Conservation (phyloP, 106 monocot species). For the Xerophyta viscosa region DNA sequence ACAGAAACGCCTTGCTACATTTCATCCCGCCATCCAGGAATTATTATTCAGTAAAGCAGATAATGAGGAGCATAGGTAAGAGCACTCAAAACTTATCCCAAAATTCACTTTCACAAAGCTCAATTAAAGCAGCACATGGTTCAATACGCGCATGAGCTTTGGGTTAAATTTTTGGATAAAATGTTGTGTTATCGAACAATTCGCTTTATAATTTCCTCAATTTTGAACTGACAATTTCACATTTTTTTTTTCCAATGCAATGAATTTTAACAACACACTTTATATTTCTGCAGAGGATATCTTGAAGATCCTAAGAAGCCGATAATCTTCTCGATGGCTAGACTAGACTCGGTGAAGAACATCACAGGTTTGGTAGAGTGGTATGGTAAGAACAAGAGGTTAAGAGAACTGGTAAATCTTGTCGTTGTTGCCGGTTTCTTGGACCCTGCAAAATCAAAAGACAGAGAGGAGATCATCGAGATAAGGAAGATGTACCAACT, state of each 20-base stretch:
- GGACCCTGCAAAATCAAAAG: slow-evolving; percentile 80
- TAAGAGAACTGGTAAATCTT: slow-evolving; percentile 82
- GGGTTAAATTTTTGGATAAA: no score
- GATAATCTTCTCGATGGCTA: slow-evolving; percentile 96
- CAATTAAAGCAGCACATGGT: no score
- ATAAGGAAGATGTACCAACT: slow-evolving; percentile 92
- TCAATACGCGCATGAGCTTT: no score
- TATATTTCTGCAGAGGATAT: slow-evolving; percentile 39
- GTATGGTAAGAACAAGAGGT: slow-evolving; percentile 80
- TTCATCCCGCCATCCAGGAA: slow-evolving; percentile 68
- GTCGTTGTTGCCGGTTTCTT: slow-evolving; percentile 86
- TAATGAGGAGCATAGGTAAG: slow-evolving; percentile 77
- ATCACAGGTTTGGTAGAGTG: slow-evolving; percentile 82
- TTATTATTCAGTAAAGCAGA: slow-evolving; percentile 64
- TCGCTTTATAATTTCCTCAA: no score
- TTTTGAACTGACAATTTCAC: no score
- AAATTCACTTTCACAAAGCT: no score
- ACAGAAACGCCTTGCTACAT: slow-evolving; percentile 54
- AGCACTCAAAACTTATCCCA: no score
- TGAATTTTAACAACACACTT: no score
- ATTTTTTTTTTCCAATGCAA: no score
- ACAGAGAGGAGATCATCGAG: slow-evolving; percentile 85
- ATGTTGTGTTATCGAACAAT: no score
- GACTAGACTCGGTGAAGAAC: slow-evolving; percentile 95
- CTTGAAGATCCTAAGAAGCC: slow-evolving; percentile 76